A percentile compares a stretch with the other conserved stretches of the same genome.
Evolutionary conservation across 805 yeast species (phyloP).

Genomic region (Ogataea pilisensis): DNA sequence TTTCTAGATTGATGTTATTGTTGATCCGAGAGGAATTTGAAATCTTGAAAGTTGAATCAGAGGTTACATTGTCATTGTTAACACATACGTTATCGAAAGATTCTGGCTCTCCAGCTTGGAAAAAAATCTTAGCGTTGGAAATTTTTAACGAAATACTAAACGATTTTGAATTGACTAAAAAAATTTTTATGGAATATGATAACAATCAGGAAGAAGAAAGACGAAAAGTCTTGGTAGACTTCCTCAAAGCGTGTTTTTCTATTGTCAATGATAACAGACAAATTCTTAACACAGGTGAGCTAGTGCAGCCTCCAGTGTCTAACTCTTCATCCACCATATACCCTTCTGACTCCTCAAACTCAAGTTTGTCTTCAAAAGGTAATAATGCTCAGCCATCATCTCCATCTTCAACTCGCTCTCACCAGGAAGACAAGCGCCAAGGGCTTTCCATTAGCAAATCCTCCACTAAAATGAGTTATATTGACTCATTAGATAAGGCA

Average conservation of each 20-base stretch:
- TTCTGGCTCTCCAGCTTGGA: constrained; percentile 62
- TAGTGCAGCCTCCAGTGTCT: constrained; percentile 29
- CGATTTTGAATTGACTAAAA: constrained; percentile 48
- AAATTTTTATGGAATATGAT: constrained; percentile 63
- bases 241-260: constrained; percentile 40
- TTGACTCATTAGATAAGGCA: constrained; percentile 76
- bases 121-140: constrained; percentile 68
- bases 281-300: constrained; percentile 33
- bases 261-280: constrained; percentile 32
- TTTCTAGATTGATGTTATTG: constrained; percentile 64
- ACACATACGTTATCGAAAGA: constrained; percentile 67
- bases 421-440: constrained; percentile 8
- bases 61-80: constrained; percentile 70
- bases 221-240: constrained; percentile 56
- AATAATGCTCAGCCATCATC: constrained; percentile 6
- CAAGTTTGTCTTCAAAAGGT: constrained; percentile 5
- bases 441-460: constrained; percentile 42
- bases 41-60: constrained; percentile 69
- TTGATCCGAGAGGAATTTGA: constrained; percentile 59
- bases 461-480: constrained; percentile 46
- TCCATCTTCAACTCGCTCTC: constrained; percentile 8
- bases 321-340: constrained; percentile 7
- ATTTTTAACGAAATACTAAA: constrained; percentile 56
- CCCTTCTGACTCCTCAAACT: constrained; percentile 5
- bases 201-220: constrained; percentile 41